A percentile compares a stretch with the other conserved stretches of the same genome.
Evolutionary conservation across 2,329 filamentous ascomycete species (phyloP).

Genomic region (Pestalotiopsis sp.): DNA sequence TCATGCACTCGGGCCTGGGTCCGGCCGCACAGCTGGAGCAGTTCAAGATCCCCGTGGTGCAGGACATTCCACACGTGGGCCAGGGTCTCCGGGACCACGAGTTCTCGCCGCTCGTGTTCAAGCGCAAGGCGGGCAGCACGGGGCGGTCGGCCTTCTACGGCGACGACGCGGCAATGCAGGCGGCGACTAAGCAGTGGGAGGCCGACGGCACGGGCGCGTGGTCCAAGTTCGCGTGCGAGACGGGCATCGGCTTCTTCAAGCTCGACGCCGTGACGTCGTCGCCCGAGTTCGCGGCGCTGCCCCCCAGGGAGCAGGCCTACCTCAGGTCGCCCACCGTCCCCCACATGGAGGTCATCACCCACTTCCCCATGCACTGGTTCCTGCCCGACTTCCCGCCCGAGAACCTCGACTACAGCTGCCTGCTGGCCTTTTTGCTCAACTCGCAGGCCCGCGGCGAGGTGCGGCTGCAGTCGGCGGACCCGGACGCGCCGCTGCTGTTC

Average conservation of each 20-base stretch:
- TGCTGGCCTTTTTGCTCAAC: conserved; percentile 54
- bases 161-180: conserved; percentile 40
- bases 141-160: conserved; percentile 48
- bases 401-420: conserved; percentile 41
- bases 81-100: conserved; percentile 42
- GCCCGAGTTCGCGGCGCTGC: conserved; percentile 52
- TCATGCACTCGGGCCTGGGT: conserved; percentile 49
- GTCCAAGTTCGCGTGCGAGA: conserved; percentile 39
- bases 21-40: conserved; percentile 33
- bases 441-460: conserved; percentile 54
- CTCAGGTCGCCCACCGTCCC: conserved; percentile 54
- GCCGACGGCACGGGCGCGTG: conserved; percentile 41
- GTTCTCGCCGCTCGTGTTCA: conserved; percentile 39
- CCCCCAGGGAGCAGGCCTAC: conserved; percentile 41
- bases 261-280: conserved; percentile 38
- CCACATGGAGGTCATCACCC: conserved; percentile 55
- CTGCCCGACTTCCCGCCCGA: conserved; percentile 37
- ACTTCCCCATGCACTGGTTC: conserved; percentile 45
- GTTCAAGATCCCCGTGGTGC: conserved; percentile 35
- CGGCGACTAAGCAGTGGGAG: conserved; percentile 49
- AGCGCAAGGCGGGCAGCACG: conserved; percentile 41
- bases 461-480: conserved; percentile 53
- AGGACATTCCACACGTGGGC: conserved; percentile 38
- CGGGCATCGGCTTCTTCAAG: conserved; percentile 46
- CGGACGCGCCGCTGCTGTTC: conserved; percentile 50